Conservation (phyloP, 306 rosid species). For the Glycine latifolia region DNA sequence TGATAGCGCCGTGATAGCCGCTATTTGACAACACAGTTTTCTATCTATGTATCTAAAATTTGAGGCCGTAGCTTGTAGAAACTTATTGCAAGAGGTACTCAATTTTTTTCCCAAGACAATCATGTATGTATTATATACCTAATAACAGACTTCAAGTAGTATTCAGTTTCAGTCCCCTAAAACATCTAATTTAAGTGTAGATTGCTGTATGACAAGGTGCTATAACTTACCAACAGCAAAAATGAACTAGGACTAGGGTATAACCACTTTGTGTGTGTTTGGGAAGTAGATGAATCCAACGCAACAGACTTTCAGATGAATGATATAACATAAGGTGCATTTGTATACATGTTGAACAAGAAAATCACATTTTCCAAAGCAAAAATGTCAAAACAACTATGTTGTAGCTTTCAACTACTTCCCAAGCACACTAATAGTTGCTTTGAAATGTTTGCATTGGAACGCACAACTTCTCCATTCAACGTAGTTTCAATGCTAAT, state of each 20-base stretch:
- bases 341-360: no score
- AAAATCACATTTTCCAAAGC: no score
- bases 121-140: not conserved
- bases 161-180: conserved; percentile 4
- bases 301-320: no score
- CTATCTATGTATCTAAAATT: not conserved
- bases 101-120: conserved; percentile 1
- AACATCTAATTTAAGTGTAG: not conserved
- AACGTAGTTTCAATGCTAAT: no score
- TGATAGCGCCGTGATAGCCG: no score
- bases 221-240: not conserved
- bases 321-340: no score
- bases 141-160: not conserved
- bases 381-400: no score
- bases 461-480: no score
- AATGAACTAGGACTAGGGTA: not conserved
- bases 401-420: no score
- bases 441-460: no score
- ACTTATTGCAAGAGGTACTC: conserved; percentile 10
- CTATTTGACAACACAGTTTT: not conserved
- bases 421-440: no score
- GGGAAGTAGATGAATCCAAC: no score
- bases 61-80: not conserved
- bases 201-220: not conserved
- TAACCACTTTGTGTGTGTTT: not conserved